These are phyloP conservation scores for Fraxinus paxiana DNA, from an alignment of 305 asterid genomes.

Conservation along the genomic window DNA sequence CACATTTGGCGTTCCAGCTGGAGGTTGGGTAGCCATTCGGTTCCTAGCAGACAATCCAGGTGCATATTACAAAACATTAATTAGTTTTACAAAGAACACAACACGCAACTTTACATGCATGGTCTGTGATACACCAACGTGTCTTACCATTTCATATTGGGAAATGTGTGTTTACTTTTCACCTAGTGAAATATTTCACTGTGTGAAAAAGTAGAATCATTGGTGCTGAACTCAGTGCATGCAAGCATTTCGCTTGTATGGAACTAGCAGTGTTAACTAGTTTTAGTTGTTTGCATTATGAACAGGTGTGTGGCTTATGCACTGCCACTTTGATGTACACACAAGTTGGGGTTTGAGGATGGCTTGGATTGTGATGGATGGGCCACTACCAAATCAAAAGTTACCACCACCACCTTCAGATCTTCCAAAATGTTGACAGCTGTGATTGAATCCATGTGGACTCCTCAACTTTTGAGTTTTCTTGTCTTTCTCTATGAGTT, in stretches of 20 bases:
- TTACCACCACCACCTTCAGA: constrained; percentile 66
- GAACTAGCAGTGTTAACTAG: not conserved
- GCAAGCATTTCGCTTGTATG: not conserved
- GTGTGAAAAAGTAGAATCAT: not conserved
- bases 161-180: not conserved
- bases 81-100: not conserved
- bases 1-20: constrained; percentile 60
- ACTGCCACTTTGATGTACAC: constrained; percentile 64
- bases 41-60: constrained; percentile 76
- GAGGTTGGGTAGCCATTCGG: constrained; percentile 70
- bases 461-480: constrained; percentile 18
- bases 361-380: constrained; percentile 69
- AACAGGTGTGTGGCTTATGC: constrained; percentile 76
- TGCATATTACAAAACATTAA: constrained; percentile 12
- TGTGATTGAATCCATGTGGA: constrained; percentile 10
- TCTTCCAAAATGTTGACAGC: constrained; percentile 59
- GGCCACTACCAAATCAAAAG: constrained; percentile 41
- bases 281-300: constrained; percentile 3
- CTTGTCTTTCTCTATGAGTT: not conserved
- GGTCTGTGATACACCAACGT: not conserved
- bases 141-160: not conserved
- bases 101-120: not conserved
- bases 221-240: not conserved
- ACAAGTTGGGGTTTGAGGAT: constrained; percentile 73
- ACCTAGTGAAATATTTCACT: not conserved